Percentiles rank a stretch among this genome's conserved stretches.
Conservation (phyloP, 2,329 filamentous ascomycete genomes). For the Parafenestella ontariensis region DNA sequence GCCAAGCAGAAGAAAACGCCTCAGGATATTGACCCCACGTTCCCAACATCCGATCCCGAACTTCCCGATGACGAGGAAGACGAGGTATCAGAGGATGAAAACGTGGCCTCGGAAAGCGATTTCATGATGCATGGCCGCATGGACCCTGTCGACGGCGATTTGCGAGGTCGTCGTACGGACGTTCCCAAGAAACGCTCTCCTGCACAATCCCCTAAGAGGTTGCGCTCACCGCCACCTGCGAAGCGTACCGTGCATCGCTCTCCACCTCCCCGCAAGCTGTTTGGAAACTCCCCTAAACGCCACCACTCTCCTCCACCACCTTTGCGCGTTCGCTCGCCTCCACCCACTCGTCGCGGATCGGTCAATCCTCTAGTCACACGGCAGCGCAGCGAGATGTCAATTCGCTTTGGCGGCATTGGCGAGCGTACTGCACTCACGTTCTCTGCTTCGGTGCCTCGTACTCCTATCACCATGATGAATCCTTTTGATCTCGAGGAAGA, state of each 20-base stretch:
- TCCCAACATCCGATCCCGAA: constrained; percentile 92
- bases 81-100: constrained; percentile 46
- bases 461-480: constrained; percentile 60
- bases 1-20: constrained; percentile 83
- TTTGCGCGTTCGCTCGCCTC: constrained; percentile 67
- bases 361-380: constrained; percentile 36
- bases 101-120: constrained; percentile 64
- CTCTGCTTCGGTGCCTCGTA: constrained; percentile 86
- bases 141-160: constrained; percentile 67
- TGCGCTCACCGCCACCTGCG: constrained; percentile 59
- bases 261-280: constrained; percentile 62
- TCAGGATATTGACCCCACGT: constrained; percentile 93
- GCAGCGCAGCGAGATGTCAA: constrained; percentile 49
- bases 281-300: constrained; percentile 75
- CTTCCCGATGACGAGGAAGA: constrained; percentile 76
- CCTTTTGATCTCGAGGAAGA: constrained; percentile 50
- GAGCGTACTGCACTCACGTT: constrained; percentile 73
- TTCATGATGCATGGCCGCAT: constrained; percentile 76
- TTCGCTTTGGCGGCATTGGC: constrained; percentile 61
- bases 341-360: constrained; percentile 62
- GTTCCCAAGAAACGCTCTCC: constrained; percentile 52
- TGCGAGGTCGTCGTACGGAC: constrained; percentile 43
- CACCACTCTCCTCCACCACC: constrained; percentile 53
- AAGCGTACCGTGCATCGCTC: constrained; percentile 43
- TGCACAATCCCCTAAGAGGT: constrained; percentile 66